Evolutionary conservation across 345 rosid genomes (phyloP), one percentile per base, ranked within the genome.

Genomic region (Kernera saxatilis): DNA sequence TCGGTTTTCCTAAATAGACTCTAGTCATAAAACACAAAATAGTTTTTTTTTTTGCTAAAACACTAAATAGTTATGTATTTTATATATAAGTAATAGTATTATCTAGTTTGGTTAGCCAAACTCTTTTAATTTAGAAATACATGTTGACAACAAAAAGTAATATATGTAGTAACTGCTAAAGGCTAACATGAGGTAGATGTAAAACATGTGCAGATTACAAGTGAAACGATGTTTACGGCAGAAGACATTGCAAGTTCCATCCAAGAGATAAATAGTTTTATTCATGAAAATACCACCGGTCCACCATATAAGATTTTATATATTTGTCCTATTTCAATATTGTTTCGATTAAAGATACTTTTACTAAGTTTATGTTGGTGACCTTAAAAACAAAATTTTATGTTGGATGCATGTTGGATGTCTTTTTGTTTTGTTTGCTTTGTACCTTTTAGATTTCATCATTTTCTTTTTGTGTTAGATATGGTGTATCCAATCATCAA

Each of bases 221-320:
- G 84, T 71, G 97, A 88, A 64, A 66, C 82, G n/a, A 80, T 91
- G 81, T 85, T 86, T 60, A 79, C 87, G 3, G 97, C 98, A 25
- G 96, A 89, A 77, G 96, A 87, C 52, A 93, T 91, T 56, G 98
- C 97, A 4, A 86, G 84, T 73, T 89, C 92, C 6, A 92, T 89
- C 50, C 98, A 93, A 67, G 91, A 91, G 59, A 87, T 91, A 61
- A 89, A 91, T 83, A 80, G 84, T 64, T 93, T 87, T 77, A 89
- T 93, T 61, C 97, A 93, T 69, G 94, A 89, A 77, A 88, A 86
- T 79, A 83, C 86, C 69, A 64, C n/a, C n/a, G n/a, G n/a, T n/a
- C n/a, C n/a, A n/a, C 76, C 78, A 79, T 88, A 69, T 90, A 83
- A 87, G 66, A 17, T 26, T 33, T 15, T 25, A 13, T 35, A 18